Base-by-base conservation (phyloP, 345 rosid species). In the Moricandia arvensis region DNA sequence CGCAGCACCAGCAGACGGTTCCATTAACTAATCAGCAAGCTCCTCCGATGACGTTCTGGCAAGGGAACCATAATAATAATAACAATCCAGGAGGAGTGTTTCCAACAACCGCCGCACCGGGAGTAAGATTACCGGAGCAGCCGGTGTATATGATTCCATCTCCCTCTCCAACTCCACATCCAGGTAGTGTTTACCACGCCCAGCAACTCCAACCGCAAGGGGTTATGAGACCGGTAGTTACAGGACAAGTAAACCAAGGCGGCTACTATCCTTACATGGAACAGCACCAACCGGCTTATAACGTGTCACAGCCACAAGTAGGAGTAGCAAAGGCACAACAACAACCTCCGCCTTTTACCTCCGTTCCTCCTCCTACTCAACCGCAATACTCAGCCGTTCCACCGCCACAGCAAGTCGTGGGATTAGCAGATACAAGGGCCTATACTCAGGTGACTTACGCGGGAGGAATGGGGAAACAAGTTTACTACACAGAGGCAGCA, bases 181-280 rank as follows among this genome's bases (percentile, higher is more conserved):
- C 82, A 3, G 71, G 79, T 8, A 15, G 69, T 13, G 59, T 75
- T 7, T 75, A 67, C 83, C 62, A 75, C 61, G 37, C n/a, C n/a
- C n/a, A 68, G 35, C 66, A 71, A 16, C 80, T 75, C 5, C 72
- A 74, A 31, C 72, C 75, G 10, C 81, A 80, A 49, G 74, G 75
- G 21, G 82, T 86, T 67, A 72, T 83, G 63, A 85, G 94, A 73
- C 85, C 69, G 13, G 1, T 69, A 17, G 74, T 82, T 0, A 35
- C 83, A 60, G 87, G 86, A 38, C 92, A 85, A 82, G 59, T 78
- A 4, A 82, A 87, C 84, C 96, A 88, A 77, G 89, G 88, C 3
- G 89, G 87, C 72, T 94, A 90, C 80, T 74, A 84, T 72, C 63
- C 80, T 61, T 93, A 91, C 89, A 74, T 93, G 59, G 98, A 93